Evolutionary conservation across 495 filamentous ascomycete genomes (phyloP).

Genomic region (Podospora pseudoanserina): DNA sequence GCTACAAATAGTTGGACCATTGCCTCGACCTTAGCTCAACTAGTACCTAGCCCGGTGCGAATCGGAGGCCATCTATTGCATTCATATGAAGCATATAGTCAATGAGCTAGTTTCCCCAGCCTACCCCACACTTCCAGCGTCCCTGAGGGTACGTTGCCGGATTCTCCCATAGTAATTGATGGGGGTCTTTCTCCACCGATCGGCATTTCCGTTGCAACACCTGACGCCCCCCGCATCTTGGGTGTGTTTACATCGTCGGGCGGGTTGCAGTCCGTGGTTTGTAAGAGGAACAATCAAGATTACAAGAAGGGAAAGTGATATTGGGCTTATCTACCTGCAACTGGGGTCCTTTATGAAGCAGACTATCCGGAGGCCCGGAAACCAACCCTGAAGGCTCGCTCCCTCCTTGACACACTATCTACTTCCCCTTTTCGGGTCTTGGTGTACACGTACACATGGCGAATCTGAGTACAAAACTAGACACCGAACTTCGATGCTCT

Average conservation of each 20-base stretch:
- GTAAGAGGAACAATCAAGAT: background rate
- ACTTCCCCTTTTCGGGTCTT: background rate
- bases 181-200: conserved; percentile 4
- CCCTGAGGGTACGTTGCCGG: background rate
- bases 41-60: background rate
- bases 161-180: background rate
- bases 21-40: background rate
- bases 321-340: background rate
- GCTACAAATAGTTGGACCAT: background rate
- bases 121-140: conserved; percentile 12
- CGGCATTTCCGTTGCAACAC: conserved; percentile 10
- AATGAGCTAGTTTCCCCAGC: conserved; percentile 10
- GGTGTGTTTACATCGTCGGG: background rate
- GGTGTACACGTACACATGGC: background rate
- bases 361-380: conserved; percentile 1
- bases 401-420: background rate
- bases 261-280: conserved; percentile 2
- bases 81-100: background rate
- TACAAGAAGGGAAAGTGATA: background rate
- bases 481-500: conserved; percentile 62
- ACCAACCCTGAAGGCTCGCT: conserved; percentile 4
- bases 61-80: conserved; percentile 1
- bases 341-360: background rate
- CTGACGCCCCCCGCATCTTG: conserved; percentile 14
- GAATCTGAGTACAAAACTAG: conserved; percentile 43